Conservation (phyloP, 2,329 filamentous ascomycete species). For the Cercospora nicotianae region DNA sequence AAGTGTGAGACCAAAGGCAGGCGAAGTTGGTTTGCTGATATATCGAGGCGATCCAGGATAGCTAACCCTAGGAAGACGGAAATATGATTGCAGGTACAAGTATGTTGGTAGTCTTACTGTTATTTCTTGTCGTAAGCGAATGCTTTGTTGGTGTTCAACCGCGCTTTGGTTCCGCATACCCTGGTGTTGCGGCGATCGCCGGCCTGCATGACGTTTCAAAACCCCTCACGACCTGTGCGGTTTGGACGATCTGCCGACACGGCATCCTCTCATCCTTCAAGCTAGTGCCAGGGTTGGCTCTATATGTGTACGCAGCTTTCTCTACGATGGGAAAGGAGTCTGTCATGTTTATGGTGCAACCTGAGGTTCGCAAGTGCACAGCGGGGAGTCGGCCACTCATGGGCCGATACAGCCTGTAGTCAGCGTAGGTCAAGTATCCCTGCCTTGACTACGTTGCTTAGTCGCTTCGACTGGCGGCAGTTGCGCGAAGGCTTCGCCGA, state of each 20-base stretch:
- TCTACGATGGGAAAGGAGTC: neutral
- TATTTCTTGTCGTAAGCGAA: neutral
- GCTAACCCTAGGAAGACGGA: neutral
- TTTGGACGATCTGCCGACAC: neutral
- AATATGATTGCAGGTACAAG: neutral
- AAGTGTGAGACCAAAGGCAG: neutral
- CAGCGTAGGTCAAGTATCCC: neutral
- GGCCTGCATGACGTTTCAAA: slow-evolving; percentile 3
- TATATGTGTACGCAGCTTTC: neutral
- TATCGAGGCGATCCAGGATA: neutral
- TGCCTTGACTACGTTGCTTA: neutral
- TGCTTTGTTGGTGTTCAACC: neutral
- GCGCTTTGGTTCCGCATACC: neutral
- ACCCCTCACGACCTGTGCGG: neutral
- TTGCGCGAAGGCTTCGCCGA: neutral
- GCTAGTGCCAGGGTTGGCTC: neutral
- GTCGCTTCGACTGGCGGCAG: neutral
- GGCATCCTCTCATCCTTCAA: neutral
- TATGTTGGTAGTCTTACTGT: neutral
- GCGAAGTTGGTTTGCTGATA: neutral
- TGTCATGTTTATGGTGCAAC: neutral
- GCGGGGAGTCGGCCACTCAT: neutral
- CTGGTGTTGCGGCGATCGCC: neutral
- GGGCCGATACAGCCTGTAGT: neutral
- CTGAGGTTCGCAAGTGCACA: neutral